A percentile compares a stretch with the other conserved stretches of the same genome.
phyloP scores from a whole-genome alignment of 192 early-diverging fungal species.

The Coemansia biformis region DNA sequence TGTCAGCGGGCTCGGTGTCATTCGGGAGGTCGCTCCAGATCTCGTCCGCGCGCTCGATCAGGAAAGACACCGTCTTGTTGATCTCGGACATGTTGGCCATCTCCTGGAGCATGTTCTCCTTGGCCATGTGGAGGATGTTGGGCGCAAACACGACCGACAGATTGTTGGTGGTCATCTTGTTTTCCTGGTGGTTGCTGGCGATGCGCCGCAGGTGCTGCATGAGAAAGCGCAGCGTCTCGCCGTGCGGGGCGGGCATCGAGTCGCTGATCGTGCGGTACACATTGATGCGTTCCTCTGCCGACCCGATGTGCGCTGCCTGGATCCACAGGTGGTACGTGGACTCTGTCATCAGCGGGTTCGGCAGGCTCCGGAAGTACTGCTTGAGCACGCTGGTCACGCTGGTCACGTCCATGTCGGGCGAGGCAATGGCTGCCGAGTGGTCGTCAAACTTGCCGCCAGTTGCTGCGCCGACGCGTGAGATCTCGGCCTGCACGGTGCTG shows the following conservation, averaged over 20 bases:
- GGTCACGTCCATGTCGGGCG: constrained; percentile 56
- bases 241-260: constrained; percentile 59
- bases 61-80: constrained; percentile 65
- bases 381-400: constrained; percentile 76
- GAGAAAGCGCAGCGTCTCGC: constrained; percentile 58
- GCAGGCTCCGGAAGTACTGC: constrained; percentile 73
- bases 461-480: constrained; percentile 51
- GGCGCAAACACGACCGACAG: constrained; percentile 92
- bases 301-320: constrained; percentile 44
- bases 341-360: constrained; percentile 67
- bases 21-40: constrained; percentile 32
- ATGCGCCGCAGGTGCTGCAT: constrained; percentile 66
- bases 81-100: constrained; percentile 70
- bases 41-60: constrained; percentile 56
- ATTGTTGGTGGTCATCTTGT: constrained; percentile 91
- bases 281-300: constrained; percentile 29
- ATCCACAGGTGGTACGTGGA: constrained; percentile 64
- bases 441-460: constrained; percentile 51
- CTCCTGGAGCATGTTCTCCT: constrained; percentile 53
- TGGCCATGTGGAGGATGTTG: constrained; percentile 66
- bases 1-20: neutral
- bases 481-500: constrained; percentile 60
- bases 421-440: constrained; percentile 12
- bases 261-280: constrained; percentile 42
- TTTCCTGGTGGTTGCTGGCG: constrained; percentile 53